Evolutionary conservation across 306 rosid species (phyloP), one percentile per base, ranked within the genome.

Genomic region (Adenanthera pavonina): DNA sequence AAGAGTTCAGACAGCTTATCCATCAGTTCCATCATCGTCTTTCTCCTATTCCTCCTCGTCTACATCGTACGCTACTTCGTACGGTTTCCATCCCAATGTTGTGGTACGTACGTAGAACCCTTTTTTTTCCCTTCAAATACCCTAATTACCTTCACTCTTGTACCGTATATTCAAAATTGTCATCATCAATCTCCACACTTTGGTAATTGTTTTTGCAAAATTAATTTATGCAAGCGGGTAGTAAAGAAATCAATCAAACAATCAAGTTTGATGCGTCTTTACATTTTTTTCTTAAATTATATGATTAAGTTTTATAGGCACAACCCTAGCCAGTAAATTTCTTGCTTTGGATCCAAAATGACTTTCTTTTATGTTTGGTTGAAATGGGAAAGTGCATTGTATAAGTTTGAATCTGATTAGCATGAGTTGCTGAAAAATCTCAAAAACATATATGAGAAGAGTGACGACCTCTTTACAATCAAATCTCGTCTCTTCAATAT

Each of bases 71-170:
- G 81, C 95, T 41, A 51, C 93, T 66, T 87, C 97, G 54, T 89
- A 89, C 79, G 94, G 86, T 49, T 90, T 92, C 89, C 97, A 91
- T 60, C 87, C 94, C 65, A 94, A 89, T 83, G 85, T 86, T 74
- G 72, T 76, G 97, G 97, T 94, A 85, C 64, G 82, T 80, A 13
- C 11, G 9, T 34, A 40, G 8, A 19, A n/a, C 43, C 35, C 59
- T 72, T 69, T 52, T 46, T 78, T 19, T 17, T 70, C 36, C 73
- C 15, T 12, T 61, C 46, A 41, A 41, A 4, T 41, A 41, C 46
- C 46, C 5, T 41, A 41, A 6, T 41, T 41, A 67, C 15, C 41
- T 38, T 74, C 57, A 54, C 61, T 38, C 59, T 53, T 61, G 44
- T 49, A 34, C 61, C 9, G 15, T 13, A 66, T 40, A 25, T 25